Evolutionary conservation across 768 basidiomycete species (phyloP).

Genomic region (Glaciozyma antarctica): DNA sequence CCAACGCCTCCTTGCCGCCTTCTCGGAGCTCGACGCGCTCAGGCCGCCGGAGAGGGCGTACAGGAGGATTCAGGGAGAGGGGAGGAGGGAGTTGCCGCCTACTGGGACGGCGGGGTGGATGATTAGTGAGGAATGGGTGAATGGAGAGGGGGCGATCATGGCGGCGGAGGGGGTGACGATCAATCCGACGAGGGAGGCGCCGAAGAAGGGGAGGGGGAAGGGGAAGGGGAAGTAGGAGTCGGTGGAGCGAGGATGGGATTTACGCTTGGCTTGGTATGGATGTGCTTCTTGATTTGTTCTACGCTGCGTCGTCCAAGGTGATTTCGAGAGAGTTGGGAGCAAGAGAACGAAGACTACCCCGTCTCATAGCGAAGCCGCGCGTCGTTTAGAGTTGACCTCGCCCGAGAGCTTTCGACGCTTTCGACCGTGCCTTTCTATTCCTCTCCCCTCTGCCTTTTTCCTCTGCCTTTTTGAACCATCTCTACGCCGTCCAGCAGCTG

Average conservation of each 20-base stretch:
- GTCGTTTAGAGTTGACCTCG: too few species aligned
- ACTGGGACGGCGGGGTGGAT: conserved; percentile 12
- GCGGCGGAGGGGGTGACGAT: too few species aligned
- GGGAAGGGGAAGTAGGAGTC: background rate
- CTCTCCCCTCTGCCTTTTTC: too few species aligned
- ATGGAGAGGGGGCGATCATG: background rate
- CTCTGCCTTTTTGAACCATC: too few species aligned
- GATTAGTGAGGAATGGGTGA: background rate
- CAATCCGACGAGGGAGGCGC: background rate
- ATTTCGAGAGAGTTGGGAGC: too few species aligned
- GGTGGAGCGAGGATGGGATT: background rate
- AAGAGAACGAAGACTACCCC: too few species aligned
- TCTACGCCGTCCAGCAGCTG: background rate
- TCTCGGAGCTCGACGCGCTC: conserved; percentile 6
- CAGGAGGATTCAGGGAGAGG: conserved; percentile 1
- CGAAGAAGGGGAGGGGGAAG: background rate
- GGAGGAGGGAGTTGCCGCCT: conserved; percentile 3
- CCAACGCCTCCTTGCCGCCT: background rate
- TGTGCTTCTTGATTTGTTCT: background rate
- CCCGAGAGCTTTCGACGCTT: too few species aligned
- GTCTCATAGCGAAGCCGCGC: too few species aligned
- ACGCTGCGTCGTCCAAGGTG: too few species aligned
- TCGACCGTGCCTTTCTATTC: too few species aligned
- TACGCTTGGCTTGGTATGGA: background rate
- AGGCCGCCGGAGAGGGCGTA: conserved; percentile 19